Percentiles rank a stretch among this genome's conserved stretches.
These are phyloP conservation scores for Calocera cornea DNA, from an alignment of 768 basidiomycete genomes.

Conservation along the genomic window DNA sequence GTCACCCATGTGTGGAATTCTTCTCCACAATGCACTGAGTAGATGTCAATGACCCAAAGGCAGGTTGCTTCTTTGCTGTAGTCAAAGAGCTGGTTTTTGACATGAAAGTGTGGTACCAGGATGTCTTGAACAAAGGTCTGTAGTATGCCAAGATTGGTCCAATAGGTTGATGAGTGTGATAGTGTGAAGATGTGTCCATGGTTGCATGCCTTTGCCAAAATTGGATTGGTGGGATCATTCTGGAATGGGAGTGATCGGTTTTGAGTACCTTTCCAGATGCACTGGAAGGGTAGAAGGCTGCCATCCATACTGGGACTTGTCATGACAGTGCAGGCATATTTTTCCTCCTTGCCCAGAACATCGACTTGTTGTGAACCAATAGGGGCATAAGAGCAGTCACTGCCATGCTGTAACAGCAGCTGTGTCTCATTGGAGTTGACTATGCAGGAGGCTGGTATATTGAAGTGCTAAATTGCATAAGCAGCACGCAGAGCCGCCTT, in stretches of 20 bases:
- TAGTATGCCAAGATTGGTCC: too few relatives aligned
- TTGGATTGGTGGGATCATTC: not conserved
- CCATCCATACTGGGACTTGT: slow-evolving; percentile 20
- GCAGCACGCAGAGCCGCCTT: slow-evolving; percentile 17
- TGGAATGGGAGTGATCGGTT: slow-evolving; percentile 14
- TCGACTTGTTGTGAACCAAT: slow-evolving; percentile 20
- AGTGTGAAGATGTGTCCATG: slow-evolving; percentile 1
- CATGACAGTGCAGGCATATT: slow-evolving; percentile 22
- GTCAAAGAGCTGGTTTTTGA: too few relatives aligned
- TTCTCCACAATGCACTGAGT: slow-evolving; percentile 21
- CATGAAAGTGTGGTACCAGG: too few relatives aligned
- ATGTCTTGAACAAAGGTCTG: too few relatives aligned
- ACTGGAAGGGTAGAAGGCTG: slow-evolving; percentile 24
- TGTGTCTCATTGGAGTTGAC: slow-evolving; percentile 21
- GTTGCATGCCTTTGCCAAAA: not conserved
- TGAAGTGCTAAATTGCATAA: slow-evolving; percentile 12
- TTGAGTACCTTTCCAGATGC: slow-evolving; percentile 20
- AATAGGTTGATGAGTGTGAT: too few relatives aligned
- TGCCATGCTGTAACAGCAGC: slow-evolving; percentile 10
- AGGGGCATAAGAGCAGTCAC: slow-evolving; percentile 15
- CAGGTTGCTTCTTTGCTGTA: not conserved
- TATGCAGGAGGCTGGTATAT: slow-evolving; percentile 16
- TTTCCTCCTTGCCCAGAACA: slow-evolving; percentile 21
- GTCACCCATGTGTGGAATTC: slow-evolving; percentile 16
- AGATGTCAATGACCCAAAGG: slow-evolving; percentile 21